phyloP scores from a whole-genome alignment of 768 basidiomycete species.

The Mycena haematopus region DNA sequence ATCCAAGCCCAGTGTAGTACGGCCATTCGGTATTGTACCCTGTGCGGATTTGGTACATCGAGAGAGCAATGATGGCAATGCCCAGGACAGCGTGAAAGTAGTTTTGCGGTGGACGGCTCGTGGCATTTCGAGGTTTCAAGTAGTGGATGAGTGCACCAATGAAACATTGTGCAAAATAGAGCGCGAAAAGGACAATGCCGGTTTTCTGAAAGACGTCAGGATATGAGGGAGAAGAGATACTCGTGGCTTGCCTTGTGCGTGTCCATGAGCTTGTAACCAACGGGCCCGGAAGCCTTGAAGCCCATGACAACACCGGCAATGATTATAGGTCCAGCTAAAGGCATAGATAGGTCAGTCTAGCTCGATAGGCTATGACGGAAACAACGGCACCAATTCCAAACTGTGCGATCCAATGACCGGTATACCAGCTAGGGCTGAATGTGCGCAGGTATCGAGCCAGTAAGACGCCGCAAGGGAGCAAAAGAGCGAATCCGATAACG shows the following conservation, averaged over 20 bases:
- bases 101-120: slow-evolving; percentile 57
- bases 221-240: background rate
- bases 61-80: slow-evolving; percentile 53
- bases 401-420: slow-evolving; percentile 57
- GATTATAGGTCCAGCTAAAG: slow-evolving; percentile 50
- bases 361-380: background rate
- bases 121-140: slow-evolving; percentile 48
- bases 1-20: slow-evolving; percentile 47
- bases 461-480: slow-evolving; percentile 60
- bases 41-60: slow-evolving; percentile 55
- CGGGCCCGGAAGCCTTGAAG: slow-evolving; percentile 44
- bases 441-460: slow-evolving; percentile 62
- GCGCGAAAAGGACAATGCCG: slow-evolving; percentile 55
- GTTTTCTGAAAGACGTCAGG: slow-evolving; percentile 42
- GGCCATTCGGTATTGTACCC: slow-evolving; percentile 61
- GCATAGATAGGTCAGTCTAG: slow-evolving; percentile 1
- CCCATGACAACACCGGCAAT: slow-evolving; percentile 53
- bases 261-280: slow-evolving; percentile 46
- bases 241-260: slow-evolving; percentile 51
- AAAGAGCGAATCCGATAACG: slow-evolving; percentile 55
- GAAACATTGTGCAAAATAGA: slow-evolving; percentile 55
- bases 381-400: slow-evolving; percentile 49
- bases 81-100: slow-evolving; percentile 65
- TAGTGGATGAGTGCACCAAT: slow-evolving; percentile 62
- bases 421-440: slow-evolving; percentile 57